Conservation (phyloP, 306 rosid species). For the Casuarina equisetifolia region DNA sequence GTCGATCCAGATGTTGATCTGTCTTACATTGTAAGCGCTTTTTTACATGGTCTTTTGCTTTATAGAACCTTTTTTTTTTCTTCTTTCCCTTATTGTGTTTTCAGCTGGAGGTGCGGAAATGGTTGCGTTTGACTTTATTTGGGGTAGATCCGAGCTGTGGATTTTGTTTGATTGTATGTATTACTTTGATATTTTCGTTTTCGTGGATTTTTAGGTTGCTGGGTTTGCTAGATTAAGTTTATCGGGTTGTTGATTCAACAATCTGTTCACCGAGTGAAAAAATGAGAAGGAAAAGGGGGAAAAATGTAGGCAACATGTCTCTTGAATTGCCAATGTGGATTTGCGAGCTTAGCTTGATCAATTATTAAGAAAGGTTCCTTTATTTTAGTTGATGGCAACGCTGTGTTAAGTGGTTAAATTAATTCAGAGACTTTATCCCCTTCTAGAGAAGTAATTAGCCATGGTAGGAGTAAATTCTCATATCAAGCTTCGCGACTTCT, state of each 20-base stretch:
- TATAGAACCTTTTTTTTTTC: neutral
- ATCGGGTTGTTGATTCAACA: neutral
- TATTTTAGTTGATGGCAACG: conserved; percentile 7
- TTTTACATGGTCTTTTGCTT: conserved; percentile 8
- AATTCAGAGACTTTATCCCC: neutral
- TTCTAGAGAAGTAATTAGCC: conserved; percentile 2
- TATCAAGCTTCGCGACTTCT: conserved; percentile 17
- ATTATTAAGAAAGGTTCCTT: conserved; percentile 18
- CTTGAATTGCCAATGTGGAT: conserved; percentile 15
- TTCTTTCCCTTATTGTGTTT: conserved; percentile 18
- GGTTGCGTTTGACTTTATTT: conserved; percentile 33
- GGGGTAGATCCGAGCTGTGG: conserved; percentile 44
- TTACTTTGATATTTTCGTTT: neutral
- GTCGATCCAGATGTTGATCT: conserved; percentile 83
- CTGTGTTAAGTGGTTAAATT: conserved; percentile 14
- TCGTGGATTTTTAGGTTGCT: neutral
- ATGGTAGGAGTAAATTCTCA: neutral
- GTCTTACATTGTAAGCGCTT: conserved; percentile 82
- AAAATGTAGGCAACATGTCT: neutral
- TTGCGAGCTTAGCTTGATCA: conserved; percentile 26
- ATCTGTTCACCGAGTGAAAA: neutral
- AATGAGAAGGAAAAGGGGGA: neutral
- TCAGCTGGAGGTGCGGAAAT: conserved; percentile 15
- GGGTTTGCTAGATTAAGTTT: conserved; percentile 13
- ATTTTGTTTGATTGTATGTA: conserved; percentile 20